These are phyloP conservation scores for Fusarium oxysporum DNA, from an alignment of 2,329 filamentous ascomycete species.

Conservation along the genomic window DNA sequence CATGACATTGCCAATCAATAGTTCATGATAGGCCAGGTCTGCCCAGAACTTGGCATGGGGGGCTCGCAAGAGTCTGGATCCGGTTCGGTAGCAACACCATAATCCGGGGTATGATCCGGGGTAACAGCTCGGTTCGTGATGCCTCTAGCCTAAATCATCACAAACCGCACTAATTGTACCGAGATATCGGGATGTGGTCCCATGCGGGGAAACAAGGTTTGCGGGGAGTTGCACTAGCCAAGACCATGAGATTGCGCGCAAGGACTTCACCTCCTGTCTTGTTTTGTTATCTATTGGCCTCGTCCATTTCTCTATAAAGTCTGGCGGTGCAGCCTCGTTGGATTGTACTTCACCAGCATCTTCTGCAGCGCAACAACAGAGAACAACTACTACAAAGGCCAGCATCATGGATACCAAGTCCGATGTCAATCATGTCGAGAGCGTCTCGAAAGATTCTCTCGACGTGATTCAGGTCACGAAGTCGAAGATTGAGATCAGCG, in stretches of 20 bases:
- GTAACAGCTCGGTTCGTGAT: constrained; percentile 28
- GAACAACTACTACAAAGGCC: not conserved
- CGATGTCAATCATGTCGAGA: constrained; percentile 35
- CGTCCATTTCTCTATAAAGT: constrained; percentile 21
- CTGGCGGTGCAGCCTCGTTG: not conserved
- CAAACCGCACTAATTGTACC: constrained; percentile 1
- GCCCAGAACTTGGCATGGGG: constrained; percentile 13
- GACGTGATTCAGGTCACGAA: constrained; percentile 32
- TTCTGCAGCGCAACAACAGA: constrained; percentile 11
- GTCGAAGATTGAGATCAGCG: constrained; percentile 35
- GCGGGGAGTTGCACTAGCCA: constrained; percentile 21
- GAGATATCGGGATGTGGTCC: constrained; percentile 35
- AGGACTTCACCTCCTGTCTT: not conserved
- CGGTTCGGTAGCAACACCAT: constrained; percentile 29
- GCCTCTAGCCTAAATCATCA: constrained; percentile 20
- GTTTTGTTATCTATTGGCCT: constrained; percentile 7
- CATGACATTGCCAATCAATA: not conserved
- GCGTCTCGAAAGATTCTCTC: constrained; percentile 30
- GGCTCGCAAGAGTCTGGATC: constrained; percentile 9
- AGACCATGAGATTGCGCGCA: constrained; percentile 7
- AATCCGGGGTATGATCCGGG: constrained; percentile 24
- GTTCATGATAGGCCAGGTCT: constrained; percentile 2
- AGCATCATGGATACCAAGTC: constrained; percentile 33
- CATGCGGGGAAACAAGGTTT: constrained; percentile 30
- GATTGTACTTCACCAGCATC: not conserved